Conservation (phyloP, 768 basidiomycete species). For the Boletus insuetus region DNA sequence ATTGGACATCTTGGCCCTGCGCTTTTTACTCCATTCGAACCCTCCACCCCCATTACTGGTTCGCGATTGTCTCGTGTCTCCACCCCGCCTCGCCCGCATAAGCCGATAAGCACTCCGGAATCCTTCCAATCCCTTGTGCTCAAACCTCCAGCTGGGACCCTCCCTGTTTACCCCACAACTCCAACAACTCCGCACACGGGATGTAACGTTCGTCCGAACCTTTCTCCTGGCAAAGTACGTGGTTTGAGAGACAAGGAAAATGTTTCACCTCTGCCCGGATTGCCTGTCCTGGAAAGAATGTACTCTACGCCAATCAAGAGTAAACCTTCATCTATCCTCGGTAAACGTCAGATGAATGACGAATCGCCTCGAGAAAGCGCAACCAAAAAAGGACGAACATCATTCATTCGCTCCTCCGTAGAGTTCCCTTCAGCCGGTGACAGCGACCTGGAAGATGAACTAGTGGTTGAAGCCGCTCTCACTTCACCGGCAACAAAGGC, state of each 20-base stretch:
- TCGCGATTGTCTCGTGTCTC: constrained; percentile 21
- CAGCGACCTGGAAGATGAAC: constrained; percentile 32
- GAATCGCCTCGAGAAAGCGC: constrained; percentile 31
- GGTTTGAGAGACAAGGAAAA: constrained; percentile 59
- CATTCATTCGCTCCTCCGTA: constrained; percentile 33
- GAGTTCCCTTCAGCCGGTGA: constrained; percentile 25
- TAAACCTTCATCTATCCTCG: constrained; percentile 27
- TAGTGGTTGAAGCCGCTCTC: constrained; percentile 24
- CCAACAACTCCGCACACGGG: constrained; percentile 36
- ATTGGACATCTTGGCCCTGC: constrained; percentile 30
- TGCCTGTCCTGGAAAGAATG: constrained; percentile 47
- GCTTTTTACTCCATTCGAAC: constrained; percentile 21
- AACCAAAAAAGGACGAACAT: constrained; percentile 27
- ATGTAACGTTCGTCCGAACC: constrained; percentile 12
- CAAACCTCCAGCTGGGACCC: constrained; percentile 24
- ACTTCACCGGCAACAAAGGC: constrained; percentile 16
- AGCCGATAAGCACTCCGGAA: constrained; percentile 30
- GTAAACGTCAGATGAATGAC: constrained; percentile 46
- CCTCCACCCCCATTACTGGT: constrained; percentile 27
- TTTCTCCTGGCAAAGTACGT: constrained; percentile 40
- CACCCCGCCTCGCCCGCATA: constrained; percentile 40
- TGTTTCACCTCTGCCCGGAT: constrained; percentile 37
- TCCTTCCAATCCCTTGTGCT: constrained; percentile 32
- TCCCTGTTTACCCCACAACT: constrained; percentile 23
- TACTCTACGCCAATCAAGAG: constrained; percentile 33